Evolutionary conservation across 1,284 basidiomycete species (phyloP), one percentile per base, ranked within the genome.

Genomic region (Ustilago nuda): DNA sequence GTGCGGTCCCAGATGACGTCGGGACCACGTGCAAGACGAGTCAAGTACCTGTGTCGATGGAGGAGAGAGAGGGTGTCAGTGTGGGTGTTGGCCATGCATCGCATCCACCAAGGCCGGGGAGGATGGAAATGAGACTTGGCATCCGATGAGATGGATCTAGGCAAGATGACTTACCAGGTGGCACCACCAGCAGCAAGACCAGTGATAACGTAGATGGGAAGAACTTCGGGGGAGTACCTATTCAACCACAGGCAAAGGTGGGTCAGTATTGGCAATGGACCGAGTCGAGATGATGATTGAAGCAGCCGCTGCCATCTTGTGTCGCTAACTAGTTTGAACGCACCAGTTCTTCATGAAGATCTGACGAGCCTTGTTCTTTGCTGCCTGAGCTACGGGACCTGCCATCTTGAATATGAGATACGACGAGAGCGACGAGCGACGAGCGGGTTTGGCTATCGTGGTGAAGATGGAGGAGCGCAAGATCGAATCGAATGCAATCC

Each of bases 1-100:
- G 82, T 84, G 54, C 79, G 79, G 76, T 84, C 81, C 82, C 82
- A 84, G 54, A 84, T 81, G 56, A 84, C 82, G 45, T 84, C 83
- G 11, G 83, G 82, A 13, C 78, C 72, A 37, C 78, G 77, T 8
- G 82, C 82, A 13, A 82, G 73, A 13, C 83, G 80, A 46, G 65
- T 59, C 56, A 84, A 35, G 72, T 84, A 82, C 78, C 77, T 76
- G 58, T 33, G 35, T 39, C 37, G 37, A 39, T 39, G 9, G 37
- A 17, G 9, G 37, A 17, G 15, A 39, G 37, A 39, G 37, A 39
- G 37, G 5, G 37, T 39, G 37, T 39, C 11, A 39, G 37, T 5
- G 4, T 39, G 15, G 9, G 37, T 39, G 37, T 39, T 39, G 37
- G 37, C 3, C 23, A 27, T 27, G 3, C 23, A 27, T 27, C 2